A percentile compares a stretch with the other conserved stretches of the same genome.
Conservation (phyloP, 176 grass and related monocot species). For the Sorghum bicolor region DNA sequence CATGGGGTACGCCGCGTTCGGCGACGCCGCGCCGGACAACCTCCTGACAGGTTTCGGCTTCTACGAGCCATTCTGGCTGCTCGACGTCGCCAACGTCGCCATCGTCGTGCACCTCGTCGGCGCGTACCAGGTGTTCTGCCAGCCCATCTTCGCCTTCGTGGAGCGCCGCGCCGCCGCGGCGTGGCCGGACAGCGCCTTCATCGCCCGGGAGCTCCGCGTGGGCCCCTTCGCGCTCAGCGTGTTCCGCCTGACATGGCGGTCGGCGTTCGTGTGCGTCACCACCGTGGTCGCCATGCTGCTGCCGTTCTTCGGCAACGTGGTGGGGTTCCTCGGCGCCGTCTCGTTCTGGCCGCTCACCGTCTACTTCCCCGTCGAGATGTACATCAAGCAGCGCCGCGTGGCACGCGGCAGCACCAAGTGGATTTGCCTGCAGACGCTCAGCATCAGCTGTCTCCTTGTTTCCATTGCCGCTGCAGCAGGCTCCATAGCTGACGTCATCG, state of each 20-base stretch:
- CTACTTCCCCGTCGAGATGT: slow-evolving; percentile 77
- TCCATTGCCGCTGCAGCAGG: slow-evolving; percentile 47
- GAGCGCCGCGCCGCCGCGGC: slow-evolving; percentile 39
- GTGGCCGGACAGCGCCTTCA: slow-evolving; percentile 49
- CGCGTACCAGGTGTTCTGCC: slow-evolving; percentile 53
- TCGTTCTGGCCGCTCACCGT: slow-evolving; percentile 75
- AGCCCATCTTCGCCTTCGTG: slow-evolving; percentile 65
- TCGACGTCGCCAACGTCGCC: slow-evolving; percentile 54
- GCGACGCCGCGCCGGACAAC: slow-evolving; percentile 42
- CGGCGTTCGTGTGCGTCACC: slow-evolving; percentile 69
- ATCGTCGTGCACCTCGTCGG: slow-evolving; percentile 65
- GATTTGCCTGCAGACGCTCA: slow-evolving; percentile 50
- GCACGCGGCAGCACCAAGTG: slow-evolving; percentile 24
- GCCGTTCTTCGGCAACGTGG: slow-evolving; percentile 84
- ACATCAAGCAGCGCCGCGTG: slow-evolving; percentile 56
- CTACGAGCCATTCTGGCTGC: slow-evolving; percentile 58
- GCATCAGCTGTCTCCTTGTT: slow-evolving; percentile 38
- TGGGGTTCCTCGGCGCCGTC: slow-evolving; percentile 75
- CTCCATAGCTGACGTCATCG: slow-evolving; percentile 58
- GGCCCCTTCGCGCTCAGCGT: slow-evolving; percentile 25
- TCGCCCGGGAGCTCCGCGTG: slow-evolving; percentile 30
- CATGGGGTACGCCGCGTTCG: slow-evolving; percentile 58
- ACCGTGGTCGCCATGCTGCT: slow-evolving; percentile 68
- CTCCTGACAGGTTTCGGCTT: slow-evolving; percentile 59
- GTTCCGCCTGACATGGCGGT: slow-evolving; percentile 66